These are phyloP conservation scores for Jaltomata sinuosa DNA, from an alignment of 257 asterid species.

Conservation along the genomic window DNA sequence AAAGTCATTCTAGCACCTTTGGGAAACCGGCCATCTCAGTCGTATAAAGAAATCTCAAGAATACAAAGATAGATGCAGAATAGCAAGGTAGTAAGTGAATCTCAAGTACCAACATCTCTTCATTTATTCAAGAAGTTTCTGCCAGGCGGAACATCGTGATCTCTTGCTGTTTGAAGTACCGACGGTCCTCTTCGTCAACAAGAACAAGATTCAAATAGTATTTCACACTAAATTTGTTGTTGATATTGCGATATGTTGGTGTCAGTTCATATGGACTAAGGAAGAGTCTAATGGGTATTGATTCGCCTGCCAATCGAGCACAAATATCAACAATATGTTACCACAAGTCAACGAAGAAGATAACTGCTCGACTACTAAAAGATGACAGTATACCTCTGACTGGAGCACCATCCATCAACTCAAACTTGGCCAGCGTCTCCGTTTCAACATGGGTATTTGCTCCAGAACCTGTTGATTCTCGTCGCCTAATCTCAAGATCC, in stretches of 20 bases:
- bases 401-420: constrained; percentile 99
- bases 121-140: constrained; percentile 37
- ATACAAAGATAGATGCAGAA: constrained; percentile 6
- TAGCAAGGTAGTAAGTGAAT: constrained; percentile 4
- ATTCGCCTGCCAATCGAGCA: constrained; percentile 63
- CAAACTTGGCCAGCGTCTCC: constrained; percentile 96
- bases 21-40: constrained; percentile 2
- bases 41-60: constrained; percentile 6
- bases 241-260: constrained; percentile 79
- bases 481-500: constrained; percentile 95
- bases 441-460: constrained; percentile 96
- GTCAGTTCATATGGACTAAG: constrained; percentile 96
- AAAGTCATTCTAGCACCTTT: constrained; percentile 5
- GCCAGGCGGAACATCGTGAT: constrained; percentile 74
- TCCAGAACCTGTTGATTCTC: constrained; percentile 97
- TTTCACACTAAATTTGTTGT: constrained; percentile 94
- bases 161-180: constrained; percentile 96
- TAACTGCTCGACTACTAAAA: not conserved
- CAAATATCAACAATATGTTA: not conserved
- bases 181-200: constrained; percentile 95
- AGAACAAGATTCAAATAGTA: constrained; percentile 94
- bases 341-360: not conserved
- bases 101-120: not conserved
- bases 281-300: constrained; percentile 88
- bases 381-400: constrained; percentile 59